These are phyloP conservation scores for Pseudocercospora cruenta DNA, from an alignment of 2,329 filamentous ascomycete species.

Conservation along the genomic window DNA sequence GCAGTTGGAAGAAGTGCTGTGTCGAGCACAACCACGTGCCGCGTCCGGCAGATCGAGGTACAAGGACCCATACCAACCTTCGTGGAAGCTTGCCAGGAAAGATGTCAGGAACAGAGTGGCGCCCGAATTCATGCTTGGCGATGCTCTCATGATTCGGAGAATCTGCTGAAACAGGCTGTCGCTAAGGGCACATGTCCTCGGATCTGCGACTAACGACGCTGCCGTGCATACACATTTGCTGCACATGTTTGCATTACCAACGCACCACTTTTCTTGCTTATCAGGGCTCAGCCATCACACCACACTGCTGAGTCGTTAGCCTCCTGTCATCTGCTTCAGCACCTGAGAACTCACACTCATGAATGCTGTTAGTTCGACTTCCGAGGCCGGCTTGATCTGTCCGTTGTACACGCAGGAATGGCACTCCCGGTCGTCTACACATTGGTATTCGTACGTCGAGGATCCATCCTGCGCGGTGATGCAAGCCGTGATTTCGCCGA, in stretches of 20 bases:
- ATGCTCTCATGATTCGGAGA: background rate
- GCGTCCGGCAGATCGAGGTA: background rate
- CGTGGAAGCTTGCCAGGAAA: background rate
- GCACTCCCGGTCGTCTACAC: constrained; percentile 11
- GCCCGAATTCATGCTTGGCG: background rate
- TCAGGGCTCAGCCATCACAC: constrained; percentile 11
- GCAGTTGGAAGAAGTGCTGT: background rate
- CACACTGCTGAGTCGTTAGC: constrained; percentile 11
- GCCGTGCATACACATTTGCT: background rate
- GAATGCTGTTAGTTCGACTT: constrained; percentile 12
- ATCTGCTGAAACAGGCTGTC: background rate
- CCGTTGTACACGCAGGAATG: constrained; percentile 13
- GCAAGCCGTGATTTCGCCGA: background rate
- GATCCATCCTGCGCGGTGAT: constrained; percentile 8
- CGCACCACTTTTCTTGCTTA: background rate
- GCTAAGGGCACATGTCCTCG: background rate
- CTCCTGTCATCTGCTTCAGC: background rate
- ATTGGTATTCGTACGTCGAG: constrained; percentile 7
- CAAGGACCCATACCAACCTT: background rate
- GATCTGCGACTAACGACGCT: background rate
- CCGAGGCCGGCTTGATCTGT: constrained; percentile 1
- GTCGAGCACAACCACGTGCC: background rate
- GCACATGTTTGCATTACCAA: background rate
- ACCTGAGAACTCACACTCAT: constrained; percentile 7
- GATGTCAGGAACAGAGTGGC: constrained; percentile 1